phyloP scores from a whole-genome alignment of 495 filamentous ascomycete genomes.

The Evansstolkia leycettana region DNA sequence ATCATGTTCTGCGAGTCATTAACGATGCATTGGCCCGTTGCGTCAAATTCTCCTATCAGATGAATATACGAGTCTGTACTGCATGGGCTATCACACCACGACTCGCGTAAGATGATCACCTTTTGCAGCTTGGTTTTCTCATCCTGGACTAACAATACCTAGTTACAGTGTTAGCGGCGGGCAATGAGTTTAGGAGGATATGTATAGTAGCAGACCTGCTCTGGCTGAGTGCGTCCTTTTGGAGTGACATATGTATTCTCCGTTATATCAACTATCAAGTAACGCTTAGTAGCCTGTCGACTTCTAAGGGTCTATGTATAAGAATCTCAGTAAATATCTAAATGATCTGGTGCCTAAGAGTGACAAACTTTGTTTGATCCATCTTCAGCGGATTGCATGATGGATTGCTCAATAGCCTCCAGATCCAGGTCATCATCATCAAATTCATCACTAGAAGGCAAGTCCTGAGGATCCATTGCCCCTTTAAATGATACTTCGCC shows the following conservation, averaged over 20 bases:
- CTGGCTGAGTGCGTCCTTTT: conserved; percentile 45
- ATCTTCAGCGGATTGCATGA: conserved; percentile 22
- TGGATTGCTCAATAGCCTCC: conserved; percentile 31
- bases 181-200: not conserved
- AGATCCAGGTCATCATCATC: conserved; percentile 33
- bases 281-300: conserved; percentile 66
- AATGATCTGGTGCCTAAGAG: conserved; percentile 15
- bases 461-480: conserved; percentile 3
- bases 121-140: conserved; percentile 54
- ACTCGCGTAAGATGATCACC: conserved; percentile 65
- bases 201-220: conserved; percentile 48
- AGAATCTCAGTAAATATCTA: conserved; percentile 31
- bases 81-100: conserved; percentile 72
- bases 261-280: conserved; percentile 59
- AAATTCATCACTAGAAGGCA: conserved; percentile 30
- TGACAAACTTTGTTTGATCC: conserved; percentile 27
- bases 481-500: conserved; percentile 1
- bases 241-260: conserved; percentile 51
- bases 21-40: conserved; percentile 52
- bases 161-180: conserved; percentile 15
- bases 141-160: conserved; percentile 67
- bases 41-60: conserved; percentile 67
- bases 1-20: conserved; percentile 73
- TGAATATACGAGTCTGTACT: conserved; percentile 66
- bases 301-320: conserved; percentile 39